Conservation (phyloP, 148 eudicot genomes). For the Talinum fruticosum region DNA sequence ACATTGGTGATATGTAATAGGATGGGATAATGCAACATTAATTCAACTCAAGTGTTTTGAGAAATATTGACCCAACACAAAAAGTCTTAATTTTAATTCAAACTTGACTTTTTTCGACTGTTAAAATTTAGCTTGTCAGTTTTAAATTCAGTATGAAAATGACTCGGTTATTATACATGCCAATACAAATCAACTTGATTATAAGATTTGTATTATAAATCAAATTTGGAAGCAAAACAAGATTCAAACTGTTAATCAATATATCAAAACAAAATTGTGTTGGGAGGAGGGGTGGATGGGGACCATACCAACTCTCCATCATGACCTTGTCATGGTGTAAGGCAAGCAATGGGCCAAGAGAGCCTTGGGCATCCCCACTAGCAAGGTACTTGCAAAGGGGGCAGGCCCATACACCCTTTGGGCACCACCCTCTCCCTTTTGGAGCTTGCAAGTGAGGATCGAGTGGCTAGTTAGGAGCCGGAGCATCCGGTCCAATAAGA, state of each 20-base stretch:
- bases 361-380: slow-evolving; percentile 27
- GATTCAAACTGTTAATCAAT: neutral
- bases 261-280: neutral
- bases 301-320: slow-evolving; percentile 35
- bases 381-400: slow-evolving; percentile 38
- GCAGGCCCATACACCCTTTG: slow-evolving; percentile 36
- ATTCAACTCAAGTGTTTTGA: no score
- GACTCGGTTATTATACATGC: neutral
- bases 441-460: slow-evolving; percentile 27
- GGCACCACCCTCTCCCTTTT: slow-evolving; percentile 23
- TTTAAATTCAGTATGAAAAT: neutral
- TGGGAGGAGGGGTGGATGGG: neutral
- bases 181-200: no score
- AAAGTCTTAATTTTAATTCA: no score
- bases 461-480: slow-evolving; percentile 37
- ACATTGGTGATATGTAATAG: no score
- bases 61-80: no score
- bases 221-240: neutral
- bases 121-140: neutral
- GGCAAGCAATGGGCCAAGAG: slow-evolving; percentile 36
- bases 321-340: slow-evolving; percentile 37
- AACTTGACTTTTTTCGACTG: no score
- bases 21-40: no score
- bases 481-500: slow-evolving; percentile 41
- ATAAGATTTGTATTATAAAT: neutral